Conservation (phyloP, 116 monocot species). For the Trichopus zeylanicus region DNA sequence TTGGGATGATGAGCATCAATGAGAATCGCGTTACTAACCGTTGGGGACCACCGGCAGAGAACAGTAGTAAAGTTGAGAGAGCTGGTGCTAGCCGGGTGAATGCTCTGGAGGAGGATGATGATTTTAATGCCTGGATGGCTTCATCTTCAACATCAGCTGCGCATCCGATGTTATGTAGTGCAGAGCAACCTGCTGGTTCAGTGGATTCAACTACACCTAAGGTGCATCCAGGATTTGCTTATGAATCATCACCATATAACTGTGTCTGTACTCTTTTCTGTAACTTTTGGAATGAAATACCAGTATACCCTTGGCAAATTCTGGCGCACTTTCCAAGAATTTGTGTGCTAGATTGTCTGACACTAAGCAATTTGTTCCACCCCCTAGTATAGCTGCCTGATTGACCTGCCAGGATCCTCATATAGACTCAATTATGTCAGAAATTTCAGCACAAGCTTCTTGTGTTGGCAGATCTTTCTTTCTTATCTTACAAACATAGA, state of each 20-base stretch:
- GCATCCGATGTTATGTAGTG: slow-evolving; percentile 22
- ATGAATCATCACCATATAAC: not conserved
- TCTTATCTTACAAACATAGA: no score
- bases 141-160: slow-evolving; percentile 36
- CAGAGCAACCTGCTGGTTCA: slow-evolving; percentile 35
- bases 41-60: slow-evolving; percentile 37
- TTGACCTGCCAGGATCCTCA: not conserved
- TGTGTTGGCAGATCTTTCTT: no score
- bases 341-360: not conserved
- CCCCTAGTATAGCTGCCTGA: not conserved
- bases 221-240: slow-evolving; percentile 16
- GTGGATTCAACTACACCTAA: slow-evolving; percentile 33
- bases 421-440: no score
- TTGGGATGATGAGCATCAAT: slow-evolving; percentile 81
- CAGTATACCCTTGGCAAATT: not conserved
- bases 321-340: not conserved
- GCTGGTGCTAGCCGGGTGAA: slow-evolving; percentile 11
- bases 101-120: slow-evolving; percentile 25
- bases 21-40: slow-evolving; percentile 45
- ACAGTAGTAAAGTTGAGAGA: slow-evolving; percentile 16
- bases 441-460: no score
- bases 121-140: slow-evolving; percentile 34
- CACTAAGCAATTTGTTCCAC: not conserved
- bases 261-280: not conserved
- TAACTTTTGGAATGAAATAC: not conserved